Percentiles rank a stretch among this genome's conserved stretches.
phyloP scores from a whole-genome alignment of 2,329 filamentous ascomycete species.

The Ophiobolus disseminans region DNA sequence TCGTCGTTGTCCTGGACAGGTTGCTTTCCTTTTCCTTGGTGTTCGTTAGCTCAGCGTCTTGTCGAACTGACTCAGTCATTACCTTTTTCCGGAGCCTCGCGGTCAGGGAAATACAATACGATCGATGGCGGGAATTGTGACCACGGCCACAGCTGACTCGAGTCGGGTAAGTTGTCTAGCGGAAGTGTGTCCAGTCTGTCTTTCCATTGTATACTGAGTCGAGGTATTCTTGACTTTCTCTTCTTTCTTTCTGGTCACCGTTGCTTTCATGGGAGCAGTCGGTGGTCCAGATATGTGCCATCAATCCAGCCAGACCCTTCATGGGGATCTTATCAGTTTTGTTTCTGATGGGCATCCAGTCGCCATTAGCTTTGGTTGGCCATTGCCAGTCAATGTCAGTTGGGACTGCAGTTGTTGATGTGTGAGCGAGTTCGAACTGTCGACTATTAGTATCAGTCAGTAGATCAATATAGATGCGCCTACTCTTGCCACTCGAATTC shows the following conservation, averaged over 20 bases:
- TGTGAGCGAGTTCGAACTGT: not conserved
- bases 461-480: not conserved
- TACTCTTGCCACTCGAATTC: not conserved
- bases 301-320: not conserved
- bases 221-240: not conserved
- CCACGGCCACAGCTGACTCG: not conserved
- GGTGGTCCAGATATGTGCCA: not conserved
- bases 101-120: not conserved
- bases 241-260: not conserved
- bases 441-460: not conserved
- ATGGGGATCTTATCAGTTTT: not conserved
- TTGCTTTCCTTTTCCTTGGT: not conserved
- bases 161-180: not conserved
- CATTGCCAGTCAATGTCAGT: not conserved
- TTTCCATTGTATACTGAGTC: not conserved
- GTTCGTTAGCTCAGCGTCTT: not conserved
- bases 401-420: not conserved
- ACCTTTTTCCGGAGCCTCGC: not conserved
- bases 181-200: not conserved
- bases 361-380: not conserved
- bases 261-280: not conserved
- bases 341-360: not conserved
- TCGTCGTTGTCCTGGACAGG: not conserved
- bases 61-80: not conserved
- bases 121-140: not conserved